A percentile compares a stretch with the other conserved stretches of the same genome.
phyloP scores from a whole-genome alignment of 2,329 filamentous ascomycete species.

The Cordyceps farinosa region DNA sequence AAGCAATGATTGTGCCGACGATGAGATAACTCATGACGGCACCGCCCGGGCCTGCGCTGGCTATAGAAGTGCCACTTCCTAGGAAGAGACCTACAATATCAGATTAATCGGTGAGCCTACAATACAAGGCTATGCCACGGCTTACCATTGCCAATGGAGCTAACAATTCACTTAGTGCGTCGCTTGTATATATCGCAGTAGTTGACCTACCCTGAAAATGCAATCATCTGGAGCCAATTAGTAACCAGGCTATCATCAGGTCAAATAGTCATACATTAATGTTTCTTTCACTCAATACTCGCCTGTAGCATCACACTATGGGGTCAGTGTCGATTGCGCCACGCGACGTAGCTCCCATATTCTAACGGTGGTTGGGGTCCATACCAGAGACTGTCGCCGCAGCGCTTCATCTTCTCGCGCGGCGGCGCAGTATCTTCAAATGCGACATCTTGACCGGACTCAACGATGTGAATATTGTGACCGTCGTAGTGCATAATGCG shows the following conservation, averaged over 20 bases:
- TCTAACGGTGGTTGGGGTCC: not conserved
- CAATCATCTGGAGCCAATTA: conserved; percentile 36
- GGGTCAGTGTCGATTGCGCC: not conserved
- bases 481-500: conserved; percentile 3
- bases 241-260: not conserved
- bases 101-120: not conserved
- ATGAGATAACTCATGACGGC: conserved; percentile 39
- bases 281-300: conserved; percentile 38
- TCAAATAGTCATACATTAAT: conserved; percentile 32
- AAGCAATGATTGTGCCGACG: conserved; percentile 41
- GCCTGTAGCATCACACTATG: conserved; percentile 26
- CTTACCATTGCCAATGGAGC: conserved; percentile 36
- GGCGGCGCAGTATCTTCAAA: conserved; percentile 6
- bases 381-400: conserved; percentile 15
- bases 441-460: conserved; percentile 11
- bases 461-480: conserved; percentile 10
- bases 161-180: not conserved
- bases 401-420: conserved; percentile 15
- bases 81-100: conserved; percentile 34
- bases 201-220: conserved; percentile 38
- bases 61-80: conserved; percentile 37
- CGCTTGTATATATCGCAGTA: not conserved
- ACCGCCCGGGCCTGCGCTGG: conserved; percentile 38
- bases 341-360: not conserved
- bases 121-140: not conserved